Percentiles rank a stretch among this genome's conserved stretches.
phyloP scores from a whole-genome alignment of 192 early-diverging fungal species.

The Entomortierella chlamydospora region DNA sequence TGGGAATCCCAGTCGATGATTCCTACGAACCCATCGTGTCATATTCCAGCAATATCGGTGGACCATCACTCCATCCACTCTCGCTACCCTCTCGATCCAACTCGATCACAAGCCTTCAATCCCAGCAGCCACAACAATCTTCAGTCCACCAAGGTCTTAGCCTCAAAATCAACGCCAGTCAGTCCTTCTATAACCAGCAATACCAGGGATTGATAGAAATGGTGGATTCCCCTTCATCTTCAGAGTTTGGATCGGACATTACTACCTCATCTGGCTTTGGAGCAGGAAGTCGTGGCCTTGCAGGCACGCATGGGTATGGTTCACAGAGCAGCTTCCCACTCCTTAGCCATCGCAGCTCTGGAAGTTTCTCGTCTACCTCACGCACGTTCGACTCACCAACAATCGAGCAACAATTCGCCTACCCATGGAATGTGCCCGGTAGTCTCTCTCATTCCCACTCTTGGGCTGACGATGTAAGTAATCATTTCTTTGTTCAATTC shows the following conservation, averaged over 20 bases:
- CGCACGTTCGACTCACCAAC: constrained; percentile 39
- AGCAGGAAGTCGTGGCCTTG: constrained; percentile 11
- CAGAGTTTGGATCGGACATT: constrained; percentile 11
- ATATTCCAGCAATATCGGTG: constrained; percentile 6
- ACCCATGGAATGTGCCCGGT: constrained; percentile 29
- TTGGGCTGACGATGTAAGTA: constrained; percentile 45
- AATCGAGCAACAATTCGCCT: constrained; percentile 32
- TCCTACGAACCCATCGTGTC: constrained; percentile 15
- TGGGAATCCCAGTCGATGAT: constrained; percentile 19
- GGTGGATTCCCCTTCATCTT: constrained; percentile 34
- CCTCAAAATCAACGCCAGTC: constrained; percentile 29
- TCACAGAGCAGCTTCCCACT: constrained; percentile 17
- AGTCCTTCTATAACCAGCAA: constrained; percentile 27
- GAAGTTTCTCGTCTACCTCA: constrained; percentile 34
- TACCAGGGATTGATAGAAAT: constrained; percentile 51
- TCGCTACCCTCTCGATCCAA: constrained; percentile 28
- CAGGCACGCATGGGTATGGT: constrained; percentile 6
- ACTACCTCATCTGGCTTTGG: constrained; percentile 1
- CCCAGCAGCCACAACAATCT: constrained; percentile 5
- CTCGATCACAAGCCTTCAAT: constrained; percentile 29
- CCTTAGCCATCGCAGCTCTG: constrained; percentile 29
- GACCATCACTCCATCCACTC: constrained; percentile 2
- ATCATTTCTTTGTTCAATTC: background rate
- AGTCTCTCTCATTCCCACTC: constrained; percentile 34
- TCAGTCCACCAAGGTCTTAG: background rate